These are phyloP conservation scores for Alternaria arborescens DNA, from an alignment of 2,329 filamentous ascomycete genomes.

Conservation along the genomic window DNA sequence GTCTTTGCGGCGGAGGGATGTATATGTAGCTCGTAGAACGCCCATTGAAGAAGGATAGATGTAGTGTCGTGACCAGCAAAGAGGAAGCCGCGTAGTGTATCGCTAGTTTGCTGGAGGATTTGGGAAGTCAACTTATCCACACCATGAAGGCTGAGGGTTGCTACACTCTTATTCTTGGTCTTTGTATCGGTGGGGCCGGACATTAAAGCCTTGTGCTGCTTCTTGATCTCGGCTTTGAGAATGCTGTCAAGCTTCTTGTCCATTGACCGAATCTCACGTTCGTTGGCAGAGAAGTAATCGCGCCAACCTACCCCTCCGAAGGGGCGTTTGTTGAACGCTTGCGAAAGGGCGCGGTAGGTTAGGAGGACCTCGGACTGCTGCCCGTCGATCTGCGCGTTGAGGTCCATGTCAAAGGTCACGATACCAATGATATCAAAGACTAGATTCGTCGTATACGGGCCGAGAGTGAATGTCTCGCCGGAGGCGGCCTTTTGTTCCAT, in stretches of 20 bases:
- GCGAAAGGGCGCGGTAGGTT: slow-evolving; percentile 26
- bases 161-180: slow-evolving; percentile 15
- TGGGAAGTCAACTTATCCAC: slow-evolving; percentile 27
- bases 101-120: slow-evolving; percentile 43
- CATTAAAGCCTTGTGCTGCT: slow-evolving; percentile 16
- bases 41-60: slow-evolving; percentile 34
- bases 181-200: not conserved
- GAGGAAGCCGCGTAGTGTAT: slow-evolving; percentile 48
- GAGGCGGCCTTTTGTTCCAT: slow-evolving; percentile 24
- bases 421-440: slow-evolving; percentile 35
- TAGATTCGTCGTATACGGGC: slow-evolving; percentile 25
- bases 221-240: slow-evolving; percentile 23
- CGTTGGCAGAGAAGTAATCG: slow-evolving; percentile 27
- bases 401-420: slow-evolving; percentile 27
- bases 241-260: slow-evolving; percentile 26
- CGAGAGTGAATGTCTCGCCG: slow-evolving; percentile 20
- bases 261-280: slow-evolving; percentile 17
- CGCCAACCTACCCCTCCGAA: slow-evolving; percentile 22
- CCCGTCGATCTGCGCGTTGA: slow-evolving; percentile 27
- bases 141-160: slow-evolving; percentile 24
- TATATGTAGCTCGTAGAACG: slow-evolving; percentile 35
- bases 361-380: slow-evolving; percentile 22
- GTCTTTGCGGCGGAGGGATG: slow-evolving; percentile 21
- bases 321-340: slow-evolving; percentile 27
- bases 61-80: slow-evolving; percentile 49